Conservation (phyloP, 2,329 filamentous ascomycete species). For the Clarireedia hainanense region DNA sequence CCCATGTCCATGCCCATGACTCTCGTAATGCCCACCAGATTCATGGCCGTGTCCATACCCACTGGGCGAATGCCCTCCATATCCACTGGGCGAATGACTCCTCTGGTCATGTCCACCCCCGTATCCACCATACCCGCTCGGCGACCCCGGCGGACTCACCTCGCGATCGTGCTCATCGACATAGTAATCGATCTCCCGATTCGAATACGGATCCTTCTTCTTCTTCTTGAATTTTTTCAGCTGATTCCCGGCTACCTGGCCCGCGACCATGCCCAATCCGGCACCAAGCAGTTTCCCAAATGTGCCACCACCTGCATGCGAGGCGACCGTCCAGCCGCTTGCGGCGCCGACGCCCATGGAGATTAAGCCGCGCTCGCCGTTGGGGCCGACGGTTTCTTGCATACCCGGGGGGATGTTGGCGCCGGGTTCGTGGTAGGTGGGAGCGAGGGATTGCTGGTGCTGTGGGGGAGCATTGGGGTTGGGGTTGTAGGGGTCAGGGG, state of each 20-base stretch:
- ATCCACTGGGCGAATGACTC: background rate
- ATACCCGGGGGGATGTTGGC: background rate
- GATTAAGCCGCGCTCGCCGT: slow-evolving; percentile 3
- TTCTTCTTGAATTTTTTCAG: slow-evolving; percentile 1
- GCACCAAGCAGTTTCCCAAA: background rate
- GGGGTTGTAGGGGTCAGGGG: background rate
- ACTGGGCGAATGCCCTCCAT: background rate
- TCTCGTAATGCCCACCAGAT: background rate
- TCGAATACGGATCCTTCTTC: slow-evolving; percentile 1
- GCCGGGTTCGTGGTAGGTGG: slow-evolving; percentile 2
- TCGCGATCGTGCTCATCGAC: background rate
- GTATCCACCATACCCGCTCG: background rate
- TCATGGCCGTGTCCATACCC: background rate
- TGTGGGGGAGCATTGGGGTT: background rate
- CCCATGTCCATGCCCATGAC: slow-evolving; percentile 1
- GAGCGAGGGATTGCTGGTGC: background rate
- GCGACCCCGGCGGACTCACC: background rate
- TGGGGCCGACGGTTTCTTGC: background rate
- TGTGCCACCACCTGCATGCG: background rate
- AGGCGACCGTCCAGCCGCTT: background rate
- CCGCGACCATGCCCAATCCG: background rate
- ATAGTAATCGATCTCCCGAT: background rate
- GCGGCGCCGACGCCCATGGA: slow-evolving; percentile 7
- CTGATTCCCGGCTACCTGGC: slow-evolving; percentile 1
- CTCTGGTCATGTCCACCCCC: background rate